Percentiles rank a stretch among this genome's conserved stretches.
Evolutionary conservation across 768 basidiomycete genomes (phyloP).

Genomic region (Naganishia friedmannii): DNA sequence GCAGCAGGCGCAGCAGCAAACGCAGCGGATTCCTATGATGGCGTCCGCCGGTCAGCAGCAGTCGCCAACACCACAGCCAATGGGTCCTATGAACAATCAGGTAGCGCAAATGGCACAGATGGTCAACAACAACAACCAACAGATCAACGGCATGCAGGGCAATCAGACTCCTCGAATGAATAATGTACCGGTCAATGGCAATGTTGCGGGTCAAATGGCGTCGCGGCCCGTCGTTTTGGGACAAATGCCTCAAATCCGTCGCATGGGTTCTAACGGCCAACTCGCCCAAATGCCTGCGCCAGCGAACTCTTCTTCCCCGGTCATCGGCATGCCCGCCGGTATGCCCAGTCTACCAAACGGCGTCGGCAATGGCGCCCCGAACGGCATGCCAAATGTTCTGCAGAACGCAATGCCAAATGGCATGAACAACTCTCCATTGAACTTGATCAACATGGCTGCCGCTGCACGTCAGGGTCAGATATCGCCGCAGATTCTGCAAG

Average conservation of each 20-base stretch:
- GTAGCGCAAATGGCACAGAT: slow-evolving; percentile 17
- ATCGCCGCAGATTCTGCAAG: slow-evolving; percentile 22
- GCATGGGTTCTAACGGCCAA: slow-evolving; percentile 27
- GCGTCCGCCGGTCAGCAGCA: slow-evolving; percentile 9
- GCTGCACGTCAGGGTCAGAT: slow-evolving; percentile 28
- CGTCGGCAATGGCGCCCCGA: neutral
- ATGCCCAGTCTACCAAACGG: slow-evolving; percentile 4
- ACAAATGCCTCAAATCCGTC: slow-evolving; percentile 30
- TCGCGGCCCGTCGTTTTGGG: slow-evolving; percentile 13
- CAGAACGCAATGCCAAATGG: slow-evolving; percentile 2
- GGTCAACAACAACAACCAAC: slow-evolving; percentile 13
- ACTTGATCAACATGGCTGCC: slow-evolving; percentile 23
- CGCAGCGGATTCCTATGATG: slow-evolving; percentile 15
- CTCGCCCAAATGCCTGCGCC: slow-evolving; percentile 26
- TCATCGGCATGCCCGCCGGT: slow-evolving; percentile 15
- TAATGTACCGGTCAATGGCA: neutral
- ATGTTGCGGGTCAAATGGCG: slow-evolving; percentile 13
- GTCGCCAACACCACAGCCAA: slow-evolving; percentile 3
- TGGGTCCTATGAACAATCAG: slow-evolving; percentile 17
- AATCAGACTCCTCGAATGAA: slow-evolving; percentile 22
- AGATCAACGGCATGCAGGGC: slow-evolving; percentile 19
- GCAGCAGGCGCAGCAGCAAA: slow-evolving; percentile 29
- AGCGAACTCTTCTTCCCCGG: slow-evolving; percentile 27
- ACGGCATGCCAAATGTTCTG: neutral
- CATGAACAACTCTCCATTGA: slow-evolving; percentile 20